Percentiles rank a stretch among this genome's conserved stretches.
Evolutionary conservation across 1,139 yeast genomes (phyloP).

Genomic region (Magnusiomyces suaveolens): DNA sequence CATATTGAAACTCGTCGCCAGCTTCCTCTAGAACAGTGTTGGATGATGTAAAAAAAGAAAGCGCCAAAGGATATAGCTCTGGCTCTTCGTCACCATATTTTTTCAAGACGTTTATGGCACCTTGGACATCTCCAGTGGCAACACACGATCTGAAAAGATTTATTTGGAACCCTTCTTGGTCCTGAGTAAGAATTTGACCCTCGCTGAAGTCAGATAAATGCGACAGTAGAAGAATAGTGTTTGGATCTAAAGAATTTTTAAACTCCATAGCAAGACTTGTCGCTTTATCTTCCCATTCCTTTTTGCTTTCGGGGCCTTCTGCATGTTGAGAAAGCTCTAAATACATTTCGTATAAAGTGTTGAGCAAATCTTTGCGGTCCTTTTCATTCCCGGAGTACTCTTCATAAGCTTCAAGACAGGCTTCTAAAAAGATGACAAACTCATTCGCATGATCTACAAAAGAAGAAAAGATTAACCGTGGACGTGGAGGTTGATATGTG

Average conservation of each 20-base stretch:
- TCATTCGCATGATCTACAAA: conserved; percentile 78
- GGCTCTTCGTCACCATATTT: conserved; percentile 55
- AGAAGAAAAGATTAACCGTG: conserved; percentile 76
- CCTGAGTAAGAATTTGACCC: conserved; percentile 22
- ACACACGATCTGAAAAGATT: conserved; percentile 59
- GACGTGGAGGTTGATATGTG: conserved; percentile 86
- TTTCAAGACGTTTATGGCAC: conserved; percentile 48
- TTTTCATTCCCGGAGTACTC: conserved; percentile 60
- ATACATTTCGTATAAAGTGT: conserved; percentile 77
- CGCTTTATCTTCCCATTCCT: conserved; percentile 61
- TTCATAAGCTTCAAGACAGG: conserved; percentile 74
- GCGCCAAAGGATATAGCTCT: conserved; percentile 55
- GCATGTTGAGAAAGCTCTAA: conserved; percentile 46
- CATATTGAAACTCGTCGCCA: conserved; percentile 42
- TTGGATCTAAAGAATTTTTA: conserved; percentile 41
- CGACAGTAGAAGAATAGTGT: conserved; percentile 54
- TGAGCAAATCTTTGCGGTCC: conserved; percentile 62
- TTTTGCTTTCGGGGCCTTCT: conserved; percentile 33
- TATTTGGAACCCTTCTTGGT: conserved; percentile 45
- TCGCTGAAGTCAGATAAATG: conserved; percentile 37
- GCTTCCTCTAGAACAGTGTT: conserved; percentile 45
- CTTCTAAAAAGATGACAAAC: conserved; percentile 89
- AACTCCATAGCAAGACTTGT: conserved; percentile 40
- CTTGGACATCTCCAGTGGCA: conserved; percentile 47
- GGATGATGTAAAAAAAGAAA: conserved; percentile 55